phyloP scores from a whole-genome alignment of 2,329 filamentous ascomycete genomes.

The Trichoderma arundinaceum region DNA sequence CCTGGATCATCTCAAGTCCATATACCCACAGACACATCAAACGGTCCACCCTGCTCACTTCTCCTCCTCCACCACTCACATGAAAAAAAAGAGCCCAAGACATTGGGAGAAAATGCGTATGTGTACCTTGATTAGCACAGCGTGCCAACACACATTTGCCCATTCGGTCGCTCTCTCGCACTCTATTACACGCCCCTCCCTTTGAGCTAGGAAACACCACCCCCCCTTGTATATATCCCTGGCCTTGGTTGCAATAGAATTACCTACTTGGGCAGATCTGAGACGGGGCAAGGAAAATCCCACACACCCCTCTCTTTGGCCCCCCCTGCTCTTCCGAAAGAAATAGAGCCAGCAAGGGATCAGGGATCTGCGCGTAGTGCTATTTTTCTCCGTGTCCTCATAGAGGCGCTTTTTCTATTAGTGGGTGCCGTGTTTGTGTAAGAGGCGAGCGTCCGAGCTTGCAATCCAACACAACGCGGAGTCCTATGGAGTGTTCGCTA shows the following conservation, averaged over 20 bases:
- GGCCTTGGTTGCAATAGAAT: background rate
- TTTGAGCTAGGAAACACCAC: background rate
- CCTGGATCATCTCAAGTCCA: background rate
- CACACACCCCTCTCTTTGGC: background rate
- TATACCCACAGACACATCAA: background rate
- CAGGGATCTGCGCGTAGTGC: constrained; percentile 23
- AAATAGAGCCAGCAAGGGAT: background rate
- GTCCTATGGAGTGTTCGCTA: no score
- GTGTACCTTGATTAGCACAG: constrained; percentile 15
- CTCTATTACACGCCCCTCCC: background rate
- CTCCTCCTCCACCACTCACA: background rate
- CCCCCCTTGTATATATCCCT: background rate
- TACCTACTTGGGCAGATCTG: constrained; percentile 17
- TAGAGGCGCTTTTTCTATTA: no score
- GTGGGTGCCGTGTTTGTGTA: no score
- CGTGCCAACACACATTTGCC: constrained; percentile 15
- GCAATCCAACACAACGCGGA: no score
- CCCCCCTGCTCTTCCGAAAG: background rate
- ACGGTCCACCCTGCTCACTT: background rate
- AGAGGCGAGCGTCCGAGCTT: no score
- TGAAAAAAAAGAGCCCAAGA: background rate
- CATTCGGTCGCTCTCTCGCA: constrained; percentile 1
- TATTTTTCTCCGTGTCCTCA: no score
- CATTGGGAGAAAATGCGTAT: constrained; percentile 6
- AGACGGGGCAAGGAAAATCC: background rate